These are phyloP conservation scores for Baorangia bicolor DNA, from an alignment of 768 basidiomycete genomes.

Conservation along the genomic window DNA sequence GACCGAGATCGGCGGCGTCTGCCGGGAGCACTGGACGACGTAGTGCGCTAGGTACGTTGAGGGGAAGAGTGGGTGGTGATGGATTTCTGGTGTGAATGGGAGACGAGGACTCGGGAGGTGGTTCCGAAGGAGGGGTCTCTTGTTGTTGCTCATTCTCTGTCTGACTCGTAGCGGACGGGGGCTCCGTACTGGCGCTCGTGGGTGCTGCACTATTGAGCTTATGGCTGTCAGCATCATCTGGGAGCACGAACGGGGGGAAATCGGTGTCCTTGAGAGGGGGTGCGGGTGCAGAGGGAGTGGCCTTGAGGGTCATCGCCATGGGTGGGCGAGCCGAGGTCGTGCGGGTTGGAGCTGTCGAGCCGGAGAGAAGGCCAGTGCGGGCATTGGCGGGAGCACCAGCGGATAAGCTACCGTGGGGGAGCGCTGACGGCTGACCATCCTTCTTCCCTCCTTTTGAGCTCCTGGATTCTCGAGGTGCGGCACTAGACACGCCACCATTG, in stretches of 20 bases:
- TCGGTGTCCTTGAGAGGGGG: constrained; percentile 76
- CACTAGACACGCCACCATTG: constrained; percentile 39
- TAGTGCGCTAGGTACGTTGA: constrained; percentile 48
- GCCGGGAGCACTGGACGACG: constrained; percentile 42
- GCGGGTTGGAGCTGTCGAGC: constrained; percentile 70
- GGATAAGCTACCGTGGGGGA: constrained; percentile 13
- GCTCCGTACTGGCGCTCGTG: constrained; percentile 3
- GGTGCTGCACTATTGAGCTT: background rate
- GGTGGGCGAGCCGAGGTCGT: constrained; percentile 51
- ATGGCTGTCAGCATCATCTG: constrained; percentile 53
- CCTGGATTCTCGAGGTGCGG: constrained; percentile 30
- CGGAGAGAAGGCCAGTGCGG: constrained; percentile 37
- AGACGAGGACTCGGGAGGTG: constrained; percentile 8
- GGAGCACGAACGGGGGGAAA: constrained; percentile 63
- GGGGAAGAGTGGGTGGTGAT: constrained; percentile 52
- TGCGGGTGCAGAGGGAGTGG: constrained; percentile 75
- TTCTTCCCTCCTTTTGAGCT: constrained; percentile 39
- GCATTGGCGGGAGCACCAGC: constrained; percentile 4
- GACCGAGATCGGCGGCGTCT: constrained; percentile 63
- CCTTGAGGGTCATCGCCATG: constrained; percentile 68
- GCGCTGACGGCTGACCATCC: constrained; percentile 30
- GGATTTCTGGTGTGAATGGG: constrained; percentile 29
- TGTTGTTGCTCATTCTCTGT: constrained; percentile 14
- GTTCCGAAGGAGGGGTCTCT: background rate
- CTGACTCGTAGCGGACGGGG: background rate